Evolutionary conservation across 202 grass and related monocot genomes (phyloP), one percentile per base, ranked within the genome.

Genomic region (Carex arenaria): DNA sequence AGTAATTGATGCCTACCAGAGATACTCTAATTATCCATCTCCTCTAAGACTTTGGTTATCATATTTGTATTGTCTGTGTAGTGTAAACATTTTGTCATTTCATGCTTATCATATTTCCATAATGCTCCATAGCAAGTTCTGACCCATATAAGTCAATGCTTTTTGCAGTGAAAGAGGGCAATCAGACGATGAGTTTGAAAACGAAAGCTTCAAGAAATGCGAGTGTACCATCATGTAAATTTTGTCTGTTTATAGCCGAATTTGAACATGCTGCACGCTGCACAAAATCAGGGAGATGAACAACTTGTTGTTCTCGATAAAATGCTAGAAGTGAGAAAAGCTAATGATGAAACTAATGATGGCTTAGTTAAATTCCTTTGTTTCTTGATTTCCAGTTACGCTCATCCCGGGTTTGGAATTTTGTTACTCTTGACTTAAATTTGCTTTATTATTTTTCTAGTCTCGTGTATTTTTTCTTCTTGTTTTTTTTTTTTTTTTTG

Each of bases 191-290:
- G 92, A 97, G 43, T 69, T 28, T 59, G 94, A 89, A 61, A 91
- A 83, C 0, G 92, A 94, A 53, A 89, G 81, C 63, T 94, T 93
- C 78, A 88, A 92, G 69, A 93, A 91, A 90, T 97, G 94, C 2
- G 89, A 93, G 61, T 97, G 94, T 67, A 89, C 92, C 76, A 89
- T 97, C 87, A 90, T 94, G 86, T 97, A 93, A 74, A 72, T 55
- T 87, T 83, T 75, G 36, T 65, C 15, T 76, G 6, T 81, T 66
- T 55, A 75, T 64, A 38, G 43, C 64, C 49, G 54, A 61, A 49
- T 55, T 52, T 53, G 54, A 45, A 56, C 20, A 67, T 85, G 82
- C 51, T 74, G 71, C 75, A 64, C 30, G 59, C 1, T 42, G 59
- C 17, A 28, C 53, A 0, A 78, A 59, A 77, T 77, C 12, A 34